Evolutionary conservation across 192 early-diverging fungal genomes (phyloP).

Genomic region (Spinellus fusiger): DNA sequence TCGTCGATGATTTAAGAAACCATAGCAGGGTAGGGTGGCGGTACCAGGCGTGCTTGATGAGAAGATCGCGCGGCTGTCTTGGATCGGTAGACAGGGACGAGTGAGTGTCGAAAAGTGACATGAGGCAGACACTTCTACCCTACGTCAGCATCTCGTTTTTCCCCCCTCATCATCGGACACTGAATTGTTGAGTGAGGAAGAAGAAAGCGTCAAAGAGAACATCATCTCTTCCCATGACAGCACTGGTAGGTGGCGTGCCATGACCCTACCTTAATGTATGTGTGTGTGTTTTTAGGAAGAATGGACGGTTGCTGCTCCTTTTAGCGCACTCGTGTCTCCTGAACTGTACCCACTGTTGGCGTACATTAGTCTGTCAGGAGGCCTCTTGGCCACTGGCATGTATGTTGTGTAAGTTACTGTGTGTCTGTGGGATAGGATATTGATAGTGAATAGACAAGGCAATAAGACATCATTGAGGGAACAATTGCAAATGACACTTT

Average conservation of each 20-base stretch:
- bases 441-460: constrained; percentile 3
- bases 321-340: constrained; percentile 20
- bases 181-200: not conserved
- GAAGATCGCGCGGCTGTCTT: not conserved
- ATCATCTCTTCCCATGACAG: constrained; percentile 11
- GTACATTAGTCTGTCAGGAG: constrained; percentile 3
- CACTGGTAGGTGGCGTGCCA: constrained; percentile 11
- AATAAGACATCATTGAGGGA: constrained; percentile 10
- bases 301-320: constrained; percentile 16
- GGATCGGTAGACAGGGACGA: not conserved
- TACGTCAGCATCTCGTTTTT: constrained; percentile 1
- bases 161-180: not conserved
- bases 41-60: constrained; percentile 26
- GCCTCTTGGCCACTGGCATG: constrained; percentile 17
- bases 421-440: no score
- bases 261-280: not conserved
- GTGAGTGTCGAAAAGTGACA: not conserved
- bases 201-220: not conserved
- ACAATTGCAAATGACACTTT: constrained; percentile 25
- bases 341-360: constrained; percentile 15
- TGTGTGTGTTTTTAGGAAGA: constrained; percentile 11
- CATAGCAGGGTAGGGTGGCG: constrained; percentile 27
- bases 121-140: not conserved
- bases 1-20: constrained; percentile 38
- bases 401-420: constrained; percentile 25